phyloP scores from a whole-genome alignment of 78 protist species.

The Chrysochromulina tobinii region DNA sequence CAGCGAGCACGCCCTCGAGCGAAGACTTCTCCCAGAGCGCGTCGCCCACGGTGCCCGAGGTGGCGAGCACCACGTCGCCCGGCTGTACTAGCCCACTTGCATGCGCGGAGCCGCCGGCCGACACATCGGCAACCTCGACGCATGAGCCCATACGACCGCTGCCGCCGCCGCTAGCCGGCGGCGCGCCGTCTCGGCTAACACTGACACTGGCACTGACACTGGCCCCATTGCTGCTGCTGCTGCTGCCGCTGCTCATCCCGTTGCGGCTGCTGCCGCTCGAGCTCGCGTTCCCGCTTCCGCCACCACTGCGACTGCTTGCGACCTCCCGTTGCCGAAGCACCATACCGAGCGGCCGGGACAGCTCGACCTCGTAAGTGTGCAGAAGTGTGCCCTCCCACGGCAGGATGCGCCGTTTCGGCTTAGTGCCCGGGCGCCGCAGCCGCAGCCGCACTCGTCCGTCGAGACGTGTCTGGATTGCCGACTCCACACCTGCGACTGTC shows the following conservation, averaged over 20 bases:
- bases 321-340: background rate
- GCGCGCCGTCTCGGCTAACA: too few species aligned
- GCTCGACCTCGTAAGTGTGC: background rate
- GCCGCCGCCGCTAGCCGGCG: too few species aligned
- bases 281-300: too few species aligned
- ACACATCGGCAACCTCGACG: too few species aligned
- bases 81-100: background rate
- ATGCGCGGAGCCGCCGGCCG: too few species aligned
- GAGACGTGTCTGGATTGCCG: background rate
- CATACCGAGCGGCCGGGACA: background rate
- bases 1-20: background rate
- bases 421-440: background rate
- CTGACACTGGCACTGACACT: too few species aligned
- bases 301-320: too few species aligned
- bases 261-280: too few species aligned
- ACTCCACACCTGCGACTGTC: background rate
- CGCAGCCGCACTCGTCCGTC: background rate
- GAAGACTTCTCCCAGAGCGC: background rate
- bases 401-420: background rate
- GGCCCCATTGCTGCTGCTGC: too few species aligned
- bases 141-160: too few species aligned
- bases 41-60: background rate
- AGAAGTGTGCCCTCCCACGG: background rate
- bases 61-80: background rate
- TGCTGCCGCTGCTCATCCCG: too few species aligned